phyloP scores from a whole-genome alignment of 192 early-diverging fungal genomes.

The Coemansia sp. region DNA sequence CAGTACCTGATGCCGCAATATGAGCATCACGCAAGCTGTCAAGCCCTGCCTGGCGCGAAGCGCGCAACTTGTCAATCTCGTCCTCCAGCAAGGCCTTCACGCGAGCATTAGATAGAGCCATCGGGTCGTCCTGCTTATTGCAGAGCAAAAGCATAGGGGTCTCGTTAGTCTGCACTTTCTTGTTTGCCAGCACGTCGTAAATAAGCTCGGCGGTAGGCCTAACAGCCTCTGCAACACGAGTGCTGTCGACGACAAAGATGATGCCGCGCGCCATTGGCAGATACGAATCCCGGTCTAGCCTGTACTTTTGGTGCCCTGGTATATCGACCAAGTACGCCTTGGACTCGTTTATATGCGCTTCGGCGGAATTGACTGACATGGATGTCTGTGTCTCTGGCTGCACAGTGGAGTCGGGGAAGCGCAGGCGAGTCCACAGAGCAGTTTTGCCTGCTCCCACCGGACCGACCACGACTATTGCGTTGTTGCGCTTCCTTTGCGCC shows the following conservation, averaged over 20 bases:
- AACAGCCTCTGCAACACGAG: constrained; percentile 55
- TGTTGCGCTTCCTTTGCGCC: constrained; percentile 15
- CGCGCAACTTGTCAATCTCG: constrained; percentile 64
- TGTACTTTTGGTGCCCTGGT: constrained; percentile 83
- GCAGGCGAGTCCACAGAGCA: constrained; percentile 39
- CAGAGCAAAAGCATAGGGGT: constrained; percentile 73
- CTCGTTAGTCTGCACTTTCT: constrained; percentile 55
- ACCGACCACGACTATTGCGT: constrained; percentile 33
- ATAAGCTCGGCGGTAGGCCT: constrained; percentile 72
- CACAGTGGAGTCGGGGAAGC: constrained; percentile 18
- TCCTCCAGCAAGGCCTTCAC: constrained; percentile 68
- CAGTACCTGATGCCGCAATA: constrained; percentile 4
- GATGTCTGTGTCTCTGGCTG: constrained; percentile 40
- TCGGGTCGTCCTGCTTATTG: constrained; percentile 79
- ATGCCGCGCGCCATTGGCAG: constrained; percentile 65
- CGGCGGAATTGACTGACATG: constrained; percentile 38
- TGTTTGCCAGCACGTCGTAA: constrained; percentile 76
- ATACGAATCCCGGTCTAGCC: constrained; percentile 71
- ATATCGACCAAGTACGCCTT: constrained; percentile 67
- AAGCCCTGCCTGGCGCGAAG: constrained; percentile 26
- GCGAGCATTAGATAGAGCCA: constrained; percentile 64
- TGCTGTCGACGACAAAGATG: constrained; percentile 79
- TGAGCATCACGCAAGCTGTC: constrained; percentile 20
- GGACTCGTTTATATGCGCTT: constrained; percentile 14
- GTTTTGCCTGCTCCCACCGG: constrained; percentile 41